These are phyloP conservation scores for Bipolaris gigantea DNA, from an alignment of 2,329 filamentous ascomycete genomes.

Conservation along the genomic window DNA sequence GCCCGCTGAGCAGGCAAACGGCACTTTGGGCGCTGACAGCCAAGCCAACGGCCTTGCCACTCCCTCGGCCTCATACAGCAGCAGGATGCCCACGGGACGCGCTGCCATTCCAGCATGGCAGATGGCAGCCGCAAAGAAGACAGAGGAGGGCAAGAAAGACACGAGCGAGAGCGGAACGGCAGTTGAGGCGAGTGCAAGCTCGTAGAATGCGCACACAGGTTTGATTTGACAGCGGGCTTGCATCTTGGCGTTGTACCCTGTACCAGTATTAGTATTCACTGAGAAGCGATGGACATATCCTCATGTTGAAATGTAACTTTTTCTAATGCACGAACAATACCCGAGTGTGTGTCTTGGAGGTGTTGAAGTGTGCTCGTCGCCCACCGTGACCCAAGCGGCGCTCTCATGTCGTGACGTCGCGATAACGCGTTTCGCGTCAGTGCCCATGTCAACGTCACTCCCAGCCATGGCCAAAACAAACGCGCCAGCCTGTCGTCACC, in stretches of 20 bases:
- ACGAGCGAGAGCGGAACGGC: conserved; percentile 44
- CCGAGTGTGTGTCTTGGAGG: no score
- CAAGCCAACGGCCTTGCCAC: conserved; percentile 26
- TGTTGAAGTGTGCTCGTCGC: neutral
- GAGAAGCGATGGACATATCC: neutral
- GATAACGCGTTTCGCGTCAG: conserved; percentile 26
- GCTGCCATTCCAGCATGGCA: conserved; percentile 59
- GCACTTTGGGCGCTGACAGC: conserved; percentile 17
- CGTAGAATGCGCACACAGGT: conserved; percentile 16
- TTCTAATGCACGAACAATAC: neutral
- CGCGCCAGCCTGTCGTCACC: conserved; percentile 19
- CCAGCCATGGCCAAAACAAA: conserved; percentile 17
- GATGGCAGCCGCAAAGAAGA: conserved; percentile 54
- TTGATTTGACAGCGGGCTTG: conserved; percentile 2
- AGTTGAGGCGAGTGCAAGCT: conserved; percentile 34
- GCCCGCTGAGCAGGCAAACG: conserved; percentile 27
- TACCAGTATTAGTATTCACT: conserved; percentile 8
- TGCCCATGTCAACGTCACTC: conserved; percentile 16
- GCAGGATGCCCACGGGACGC: conserved; percentile 38
- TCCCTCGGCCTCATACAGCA: conserved; percentile 31
- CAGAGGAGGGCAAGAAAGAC: conserved; percentile 50
- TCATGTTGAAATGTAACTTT: neutral
- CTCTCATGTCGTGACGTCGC: conserved; percentile 14
- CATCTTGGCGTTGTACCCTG: conserved; percentile 9
- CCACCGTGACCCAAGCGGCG: neutral